Conservation (phyloP, 1,139 yeast genomes). For the Suhomyces taliae region DNA sequence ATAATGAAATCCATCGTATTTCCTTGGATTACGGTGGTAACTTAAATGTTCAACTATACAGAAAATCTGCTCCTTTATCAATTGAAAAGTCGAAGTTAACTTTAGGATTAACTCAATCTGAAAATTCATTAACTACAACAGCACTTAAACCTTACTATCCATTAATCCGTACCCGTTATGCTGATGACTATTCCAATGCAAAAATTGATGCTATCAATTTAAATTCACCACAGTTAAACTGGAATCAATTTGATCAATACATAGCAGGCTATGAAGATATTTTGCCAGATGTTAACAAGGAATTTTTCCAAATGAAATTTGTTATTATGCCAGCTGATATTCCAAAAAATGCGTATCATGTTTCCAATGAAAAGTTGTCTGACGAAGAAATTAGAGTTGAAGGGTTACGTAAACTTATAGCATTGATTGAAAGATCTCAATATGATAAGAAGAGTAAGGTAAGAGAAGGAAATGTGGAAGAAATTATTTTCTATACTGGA, state of each 20-base stretch:
- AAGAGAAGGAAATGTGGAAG: conserved; percentile 55
- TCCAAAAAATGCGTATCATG: conserved; percentile 54
- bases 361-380: conserved; percentile 60
- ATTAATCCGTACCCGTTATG: conserved; percentile 75
- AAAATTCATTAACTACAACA: conserved; percentile 9
- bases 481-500: conserved; percentile 85
- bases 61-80: conserved; percentile 18
- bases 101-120: conserved; percentile 13
- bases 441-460: conserved; percentile 34
- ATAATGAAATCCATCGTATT: conserved; percentile 83
- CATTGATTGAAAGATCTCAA: conserved; percentile 62
- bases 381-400: conserved; percentile 87
- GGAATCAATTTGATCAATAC: conserved; percentile 90
- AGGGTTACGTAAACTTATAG: conserved; percentile 74
- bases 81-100: conserved; percentile 15
- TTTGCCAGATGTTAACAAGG: conserved; percentile 53
- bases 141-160: conserved; percentile 40
- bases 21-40: conserved; percentile 68
- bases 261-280: conserved; percentile 88
- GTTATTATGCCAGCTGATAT: conserved; percentile 77
- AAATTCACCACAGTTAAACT: conserved; percentile 61
- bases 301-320: conserved; percentile 71
- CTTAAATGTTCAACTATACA: conserved; percentile 76
- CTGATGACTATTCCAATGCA: conserved; percentile 61
- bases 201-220: conserved; percentile 56